Evolutionary conservation across 225 moss, liverwort and hornwort genomes (phyloP), one percentile per base, ranked within the genome.

Genomic region (Anthoceros angustus): DNA sequence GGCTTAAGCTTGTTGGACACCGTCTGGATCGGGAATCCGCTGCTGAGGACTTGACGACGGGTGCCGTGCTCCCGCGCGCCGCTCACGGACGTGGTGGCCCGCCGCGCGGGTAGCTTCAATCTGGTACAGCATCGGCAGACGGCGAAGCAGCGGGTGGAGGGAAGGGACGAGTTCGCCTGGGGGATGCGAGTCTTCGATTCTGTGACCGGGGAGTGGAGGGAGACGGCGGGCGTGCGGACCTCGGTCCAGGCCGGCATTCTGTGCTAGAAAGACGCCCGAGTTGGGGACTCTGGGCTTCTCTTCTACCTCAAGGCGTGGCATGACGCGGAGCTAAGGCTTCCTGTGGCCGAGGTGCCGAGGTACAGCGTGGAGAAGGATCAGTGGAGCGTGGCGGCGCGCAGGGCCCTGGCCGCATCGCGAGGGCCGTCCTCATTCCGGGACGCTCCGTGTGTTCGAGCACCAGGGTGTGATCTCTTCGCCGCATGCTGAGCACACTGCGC

Each of bases 371-470:
- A 50, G 49, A 50, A 11, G 49, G 49, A 50, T 50, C 16, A 50
- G 49, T 50, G 49, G 49, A 50, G 14, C 49, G 49, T 50, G 49
- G 49, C 10, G 49, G 49, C 49, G 49, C 49, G n/a, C n/a, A n/a
- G n/a, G n/a, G n/a, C n/a, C n/a, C n/a, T n/a, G n/a, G n/a, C n/a
- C n/a, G n/a, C n/a, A n/a, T n/a, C n/a, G n/a, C n/a, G n/a, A n/a
- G n/a, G n/a, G n/a, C n/a, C n/a, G n/a, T n/a, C n/a, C n/a, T n/a
- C n/a, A n/a, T n/a, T n/a, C n/a, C n/a, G n/a, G n/a, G n/a, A n/a
- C n/a, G n/a, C n/a, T n/a, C n/a, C n/a, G n/a, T n/a, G n/a, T n/a
- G n/a, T n/a, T n/a, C n/a, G n/a, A n/a, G n/a, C n/a, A n/a, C n/a
- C n/a, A n/a, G n/a, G n/a, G n/a, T n/a, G n/a, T n/a, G n/a, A n/a